Conservation (phyloP, 2,329 filamentous ascomycete species). For the Thielaviopsis punctulata region DNA sequence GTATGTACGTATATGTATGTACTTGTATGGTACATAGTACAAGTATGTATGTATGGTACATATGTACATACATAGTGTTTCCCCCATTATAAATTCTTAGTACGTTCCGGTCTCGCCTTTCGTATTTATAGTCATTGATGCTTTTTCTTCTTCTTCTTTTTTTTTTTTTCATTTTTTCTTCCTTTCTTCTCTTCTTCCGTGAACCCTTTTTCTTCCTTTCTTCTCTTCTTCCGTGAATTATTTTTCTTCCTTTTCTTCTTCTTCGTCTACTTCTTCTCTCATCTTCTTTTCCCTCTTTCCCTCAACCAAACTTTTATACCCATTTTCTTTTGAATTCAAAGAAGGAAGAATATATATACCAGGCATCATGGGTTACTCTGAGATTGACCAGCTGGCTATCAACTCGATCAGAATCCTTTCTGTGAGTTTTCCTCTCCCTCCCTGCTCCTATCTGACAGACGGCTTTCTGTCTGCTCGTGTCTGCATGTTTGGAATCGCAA, state of each 20-base stretch:
- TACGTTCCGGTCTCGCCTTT: conserved; percentile 11
- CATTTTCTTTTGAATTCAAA: conserved; percentile 10
- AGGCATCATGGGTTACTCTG: conserved; percentile 69
- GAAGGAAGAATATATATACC: conserved; percentile 15
- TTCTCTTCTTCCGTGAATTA: conserved; percentile 16
- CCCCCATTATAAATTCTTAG: conserved; percentile 6
- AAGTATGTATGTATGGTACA: no score
- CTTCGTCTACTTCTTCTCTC: conserved; percentile 11
- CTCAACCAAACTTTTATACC: conserved; percentile 14
- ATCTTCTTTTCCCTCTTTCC: conserved; percentile 12
- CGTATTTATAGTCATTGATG: conserved; percentile 10
- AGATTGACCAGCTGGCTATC: conserved; percentile 78
- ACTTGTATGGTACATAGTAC: no score
- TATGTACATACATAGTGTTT: no score
- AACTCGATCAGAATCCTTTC: conserved; percentile 96
- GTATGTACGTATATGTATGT: no score
- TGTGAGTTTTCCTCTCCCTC: conserved; percentile 42
- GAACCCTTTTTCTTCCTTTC: conserved; percentile 1
- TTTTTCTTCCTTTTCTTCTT: conserved; percentile 15
- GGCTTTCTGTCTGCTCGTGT: neutral
- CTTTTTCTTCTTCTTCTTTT: conserved; percentile 13
- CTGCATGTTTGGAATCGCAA: no score
- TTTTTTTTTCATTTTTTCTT: conserved; percentile 12
- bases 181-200: neutral
- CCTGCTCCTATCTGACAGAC: neutral